Base-by-base conservation (phyloP, 495 filamentous ascomycete genomes). In the Amphirosellinia nigrospora region DNA sequence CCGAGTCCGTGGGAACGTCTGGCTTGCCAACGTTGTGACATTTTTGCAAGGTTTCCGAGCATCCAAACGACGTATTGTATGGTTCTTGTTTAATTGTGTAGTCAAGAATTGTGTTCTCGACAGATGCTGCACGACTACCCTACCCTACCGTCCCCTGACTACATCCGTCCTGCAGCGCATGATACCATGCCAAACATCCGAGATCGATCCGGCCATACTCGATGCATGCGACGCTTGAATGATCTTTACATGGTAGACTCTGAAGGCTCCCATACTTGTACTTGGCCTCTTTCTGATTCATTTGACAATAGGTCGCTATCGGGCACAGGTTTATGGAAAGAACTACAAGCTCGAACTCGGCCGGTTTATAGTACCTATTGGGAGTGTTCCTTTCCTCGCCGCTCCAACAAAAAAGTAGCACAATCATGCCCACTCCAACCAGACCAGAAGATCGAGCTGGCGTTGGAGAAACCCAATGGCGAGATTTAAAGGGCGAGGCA, bases 181-280 rank as follows among this genome's bases (percentile, higher is more conserved):
- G 50, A 43, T 32, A 68, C 45, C 34, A 53, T 62, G 66, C 26
- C 56, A 69, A 39, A 62, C 32, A 69, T 48, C 46, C 53, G 66
- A 50, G 53, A 68, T 59, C 65, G 50, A 58, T 60, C 56, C 66
- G 34, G 58, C 11, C 43, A 52, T 59, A 53, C 36, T 62, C 28
- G 10, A 53, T 53, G 66, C 46, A 69, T 48, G 66, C 56, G 48
- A 52, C 41, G 19, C 30, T 21, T 30, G 16, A 16, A 36, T 34
- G 23, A 32, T 43, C 46, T 53, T 52, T 30, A 53, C 46, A 53
- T 53, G 45, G 46, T 39, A 65, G 61, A 45, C 10, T 45, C 28
- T 28, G 13, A 65, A 30, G 5, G n/a, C 32, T n/a, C 45, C 34
- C 53, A 8, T 64, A 21, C 63, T 41, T 46, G 34, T 39, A 28